Evolutionary conservation across 169 alveolate genomes (phyloP), one percentile per base, ranked within the genome.

Genomic region (Cryptosporidium viatorum): DNA sequence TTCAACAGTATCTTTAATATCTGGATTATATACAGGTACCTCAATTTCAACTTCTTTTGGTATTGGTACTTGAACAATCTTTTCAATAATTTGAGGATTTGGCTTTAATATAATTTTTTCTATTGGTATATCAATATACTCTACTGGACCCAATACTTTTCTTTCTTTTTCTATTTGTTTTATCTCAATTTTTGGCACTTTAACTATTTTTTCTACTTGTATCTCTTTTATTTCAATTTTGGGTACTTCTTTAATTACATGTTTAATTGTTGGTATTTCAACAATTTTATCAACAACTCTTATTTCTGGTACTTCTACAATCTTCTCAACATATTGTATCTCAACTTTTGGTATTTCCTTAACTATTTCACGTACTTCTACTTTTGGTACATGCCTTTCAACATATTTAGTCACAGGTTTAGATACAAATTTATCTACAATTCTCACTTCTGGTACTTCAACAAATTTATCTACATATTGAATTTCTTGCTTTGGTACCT

Each of bases 251-350:
- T 80, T 80, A 31, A 80, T 31, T 41, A 80, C 75, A 80, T 80
- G 75, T 31, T 62, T 69, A 29, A 80, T 62, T 60, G 73, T 80
- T 58, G 87, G 87, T 45, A 80, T 50, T 62, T 80, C 87, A 43
- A 80, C 87, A 21, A 80, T 80, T 80, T 80, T 80, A 80, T 80
- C 87, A 5, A 80, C 87, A 39, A 80, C 70, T 62, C 75, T 80
- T 43, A 80, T 31, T 80, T 80, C 87, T 58, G 87, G 87, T 29
- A 80, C 87, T 43, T 80, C 87, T 4, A 80, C 87, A 37, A 80
- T 62, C 67, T 80, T 80, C 39, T 80, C 87, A 6, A 80, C 87
- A 80, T 41, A 80, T 80, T 80, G 87, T 43, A 80, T 58, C 51
- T 80, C 87, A 45, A 80, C 26, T 31, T 80, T 80, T 37, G 87